Evolutionary conservation across 768 basidiomycete species (phyloP).

Genomic region (Ramaria rubella): DNA sequence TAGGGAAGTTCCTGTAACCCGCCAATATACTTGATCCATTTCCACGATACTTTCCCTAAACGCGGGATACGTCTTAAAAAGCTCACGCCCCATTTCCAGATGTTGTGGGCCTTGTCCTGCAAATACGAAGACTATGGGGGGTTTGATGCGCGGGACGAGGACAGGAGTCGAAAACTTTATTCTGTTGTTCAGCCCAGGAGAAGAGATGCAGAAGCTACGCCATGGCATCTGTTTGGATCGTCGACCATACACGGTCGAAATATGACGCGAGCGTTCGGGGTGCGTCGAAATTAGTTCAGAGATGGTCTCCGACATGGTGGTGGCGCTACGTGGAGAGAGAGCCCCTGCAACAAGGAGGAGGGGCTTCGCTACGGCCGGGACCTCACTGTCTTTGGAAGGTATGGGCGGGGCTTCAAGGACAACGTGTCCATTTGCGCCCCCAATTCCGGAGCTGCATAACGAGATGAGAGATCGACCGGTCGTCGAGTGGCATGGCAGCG

Average conservation of each 20-base stretch:
- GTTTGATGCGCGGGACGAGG: slow-evolving; percentile 22
- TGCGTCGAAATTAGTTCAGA: not conserved
- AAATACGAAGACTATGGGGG: slow-evolving; percentile 26
- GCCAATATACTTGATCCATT: slow-evolving; percentile 18
- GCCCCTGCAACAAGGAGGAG: slow-evolving; percentile 30
- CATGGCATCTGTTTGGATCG: slow-evolving; percentile 16
- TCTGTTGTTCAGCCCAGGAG: not conserved
- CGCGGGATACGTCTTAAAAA: slow-evolving; percentile 5
- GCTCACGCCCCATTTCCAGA: slow-evolving; percentile 12
- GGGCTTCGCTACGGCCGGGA: slow-evolving; percentile 13
- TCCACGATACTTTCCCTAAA: slow-evolving; percentile 11
- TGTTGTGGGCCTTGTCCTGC: slow-evolving; percentile 15
- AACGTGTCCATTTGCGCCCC: slow-evolving; percentile 39
- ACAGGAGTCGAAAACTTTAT: slow-evolving; percentile 26
- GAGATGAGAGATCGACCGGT: slow-evolving; percentile 30
- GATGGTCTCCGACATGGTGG: slow-evolving; percentile 4
- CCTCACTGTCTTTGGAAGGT: not conserved
- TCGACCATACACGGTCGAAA: slow-evolving; percentile 13
- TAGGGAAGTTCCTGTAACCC: slow-evolving; percentile 30
- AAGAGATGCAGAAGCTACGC: slow-evolving; percentile 12
- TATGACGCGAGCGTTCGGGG: not conserved
- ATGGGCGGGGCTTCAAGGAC: slow-evolving; percentile 33
- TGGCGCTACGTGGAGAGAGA: slow-evolving; percentile 30
- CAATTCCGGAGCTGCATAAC: slow-evolving; percentile 40
- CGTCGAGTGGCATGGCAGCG: slow-evolving; percentile 19